A percentile compares a stretch with the other conserved stretches of the same genome.
phyloP scores from a whole-genome alignment of 1,284 basidiomycete genomes.

The Retiboletus fuscus region DNA sequence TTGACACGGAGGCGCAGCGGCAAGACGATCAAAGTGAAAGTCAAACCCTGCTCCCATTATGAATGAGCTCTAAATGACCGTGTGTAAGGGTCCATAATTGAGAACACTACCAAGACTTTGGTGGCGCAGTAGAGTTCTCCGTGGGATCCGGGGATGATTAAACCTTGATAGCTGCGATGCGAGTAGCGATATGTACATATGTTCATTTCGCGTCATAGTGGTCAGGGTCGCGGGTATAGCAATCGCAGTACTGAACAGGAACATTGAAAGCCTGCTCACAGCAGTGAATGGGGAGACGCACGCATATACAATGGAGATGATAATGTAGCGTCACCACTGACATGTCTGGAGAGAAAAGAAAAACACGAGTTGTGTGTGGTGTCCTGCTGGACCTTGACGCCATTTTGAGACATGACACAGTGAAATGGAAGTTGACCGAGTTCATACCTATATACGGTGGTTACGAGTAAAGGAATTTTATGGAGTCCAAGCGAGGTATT shows the following conservation, averaged over 20 bases:
- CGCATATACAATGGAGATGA: too few relatives aligned
- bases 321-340: too few relatives aligned
- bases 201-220: conserved; percentile 4
- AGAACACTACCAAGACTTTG: conserved; percentile 5
- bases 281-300: neutral
- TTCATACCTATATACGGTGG: neutral
- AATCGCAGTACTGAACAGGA: conserved; percentile 4
- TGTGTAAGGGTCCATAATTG: conserved; percentile 33
- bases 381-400: too few relatives aligned
- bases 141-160: conserved; percentile 20
- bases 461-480: neutral
- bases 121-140: conserved; percentile 20
- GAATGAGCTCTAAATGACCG: conserved; percentile 43
- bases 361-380: too few relatives aligned
- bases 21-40: conserved; percentile 31
- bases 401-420: neutral
- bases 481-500: neutral
- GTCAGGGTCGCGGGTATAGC: conserved; percentile 30
- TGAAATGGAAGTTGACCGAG: neutral
- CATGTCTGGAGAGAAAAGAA: too few relatives aligned
- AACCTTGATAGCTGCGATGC: conserved; percentile 38
- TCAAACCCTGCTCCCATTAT: conserved; percentile 27
- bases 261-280: neutral
- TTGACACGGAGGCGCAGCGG: conserved; percentile 26
- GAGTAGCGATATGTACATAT: conserved; percentile 16